Conservation (phyloP, 345 rosid species). For the Brassica cretica region DNA sequence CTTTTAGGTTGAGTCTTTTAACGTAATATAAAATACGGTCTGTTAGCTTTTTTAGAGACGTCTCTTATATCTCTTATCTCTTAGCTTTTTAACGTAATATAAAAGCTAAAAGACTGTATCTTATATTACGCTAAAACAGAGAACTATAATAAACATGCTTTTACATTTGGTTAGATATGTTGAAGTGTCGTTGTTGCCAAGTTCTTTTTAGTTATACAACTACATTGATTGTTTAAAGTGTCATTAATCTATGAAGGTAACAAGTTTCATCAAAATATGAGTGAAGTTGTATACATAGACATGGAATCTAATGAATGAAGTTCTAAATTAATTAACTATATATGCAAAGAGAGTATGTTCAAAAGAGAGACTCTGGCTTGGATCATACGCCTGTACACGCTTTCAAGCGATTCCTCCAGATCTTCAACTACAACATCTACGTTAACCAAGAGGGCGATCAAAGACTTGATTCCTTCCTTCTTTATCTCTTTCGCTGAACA, state of each 20-base stretch:
- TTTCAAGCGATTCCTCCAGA: constrained; percentile 53
- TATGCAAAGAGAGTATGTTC: constrained; percentile 51
- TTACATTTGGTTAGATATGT: constrained; percentile 65
- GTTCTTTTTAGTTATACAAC: constrained; percentile 11
- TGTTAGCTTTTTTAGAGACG: too few species aligned
- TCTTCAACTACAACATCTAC: constrained; percentile 48
- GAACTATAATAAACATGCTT: too few species aligned
- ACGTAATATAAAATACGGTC: too few species aligned
- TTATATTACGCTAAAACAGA: too few species aligned
- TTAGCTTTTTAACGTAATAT: too few species aligned
- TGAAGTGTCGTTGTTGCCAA: constrained; percentile 86
- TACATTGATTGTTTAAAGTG: not conserved
- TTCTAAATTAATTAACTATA: not conserved
- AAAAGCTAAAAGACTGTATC: too few species aligned
- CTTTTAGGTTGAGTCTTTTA: too few species aligned
- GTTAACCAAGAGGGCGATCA: constrained; percentile 43
- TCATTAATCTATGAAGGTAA: constrained; percentile 32
- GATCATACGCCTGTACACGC: constrained; percentile 47
- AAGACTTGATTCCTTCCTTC: constrained; percentile 38
- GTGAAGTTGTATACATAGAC: constrained; percentile 24
- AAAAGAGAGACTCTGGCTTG: constrained; percentile 60
- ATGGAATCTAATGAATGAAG: constrained; percentile 7
- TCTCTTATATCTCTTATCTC: too few species aligned
- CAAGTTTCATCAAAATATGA: constrained; percentile 26
- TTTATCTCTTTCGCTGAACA: constrained; percentile 29